phyloP scores from a whole-genome alignment of 2,329 filamentous ascomycete genomes.

The Shiraia sp. region DNA sequence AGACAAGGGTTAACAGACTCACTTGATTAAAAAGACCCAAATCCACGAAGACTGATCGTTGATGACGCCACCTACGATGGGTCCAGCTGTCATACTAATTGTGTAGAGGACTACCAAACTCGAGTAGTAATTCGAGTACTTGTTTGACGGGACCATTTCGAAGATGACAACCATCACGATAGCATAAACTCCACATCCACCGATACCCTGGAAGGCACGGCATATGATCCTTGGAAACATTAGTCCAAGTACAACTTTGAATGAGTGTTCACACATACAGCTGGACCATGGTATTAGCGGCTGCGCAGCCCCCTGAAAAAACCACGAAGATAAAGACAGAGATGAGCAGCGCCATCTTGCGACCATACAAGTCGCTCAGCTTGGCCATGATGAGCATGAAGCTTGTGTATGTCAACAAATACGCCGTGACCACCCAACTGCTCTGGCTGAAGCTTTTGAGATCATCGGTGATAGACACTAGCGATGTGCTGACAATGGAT shows the following conservation, averaged over 20 bases:
- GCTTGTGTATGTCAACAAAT: constrained; percentile 38
- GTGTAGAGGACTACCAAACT: too few species aligned
- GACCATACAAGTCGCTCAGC: constrained; percentile 38
- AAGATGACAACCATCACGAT: too few species aligned
- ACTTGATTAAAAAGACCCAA: constrained; percentile 29
- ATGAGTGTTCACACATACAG: constrained; percentile 14
- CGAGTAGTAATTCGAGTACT: too few species aligned
- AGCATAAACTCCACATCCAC: too few species aligned
- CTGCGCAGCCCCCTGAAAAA: constrained; percentile 38
- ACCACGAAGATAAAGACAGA: constrained; percentile 30
- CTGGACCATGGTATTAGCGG: constrained; percentile 32
- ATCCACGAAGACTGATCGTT: constrained; percentile 41
- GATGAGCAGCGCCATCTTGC: constrained; percentile 25
- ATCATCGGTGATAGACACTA: constrained; percentile 37
- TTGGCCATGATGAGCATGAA: constrained; percentile 40
- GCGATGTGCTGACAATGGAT: constrained; percentile 41
- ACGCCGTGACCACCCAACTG: constrained; percentile 40
- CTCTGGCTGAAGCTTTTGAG: constrained; percentile 32
- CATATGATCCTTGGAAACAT: too few species aligned
- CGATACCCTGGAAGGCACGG: too few species aligned
- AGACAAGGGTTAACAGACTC: background rate
- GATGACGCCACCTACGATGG: constrained; percentile 47
- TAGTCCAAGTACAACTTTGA: constrained; percentile 34
- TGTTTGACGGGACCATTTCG: too few species aligned
- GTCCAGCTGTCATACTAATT: too few species aligned